A percentile compares a stretch with the other conserved stretches of the same genome.
Conservation (phyloP, 23 red algal species). For the Gracilariopsis chorda region DNA sequence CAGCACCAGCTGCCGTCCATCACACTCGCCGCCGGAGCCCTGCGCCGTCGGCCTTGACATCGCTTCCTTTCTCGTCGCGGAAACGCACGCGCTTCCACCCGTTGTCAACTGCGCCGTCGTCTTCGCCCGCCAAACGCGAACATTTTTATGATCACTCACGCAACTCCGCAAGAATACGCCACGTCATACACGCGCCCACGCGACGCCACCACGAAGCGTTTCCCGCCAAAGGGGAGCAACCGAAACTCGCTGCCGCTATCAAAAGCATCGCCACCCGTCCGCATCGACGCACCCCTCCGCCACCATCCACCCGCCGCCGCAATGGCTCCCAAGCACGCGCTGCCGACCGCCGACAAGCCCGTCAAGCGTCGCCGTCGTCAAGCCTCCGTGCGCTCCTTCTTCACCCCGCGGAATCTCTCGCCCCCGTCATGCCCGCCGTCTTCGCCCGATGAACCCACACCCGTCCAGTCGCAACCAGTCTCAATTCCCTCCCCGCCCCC, state of each 20-base stretch:
- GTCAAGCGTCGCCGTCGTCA: constrained; percentile 9
- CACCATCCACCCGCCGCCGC: not conserved
- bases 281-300: not conserved
- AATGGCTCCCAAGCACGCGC: constrained; percentile 4
- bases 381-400: constrained; percentile 7
- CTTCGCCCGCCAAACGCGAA: too few relatives aligned
- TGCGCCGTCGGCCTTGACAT: not conserved
- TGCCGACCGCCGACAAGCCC: not conserved
- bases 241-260: too few relatives aligned
- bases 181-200: too few relatives aligned
- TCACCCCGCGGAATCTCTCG: not conserved
- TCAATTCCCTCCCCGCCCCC: not conserved
- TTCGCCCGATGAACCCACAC: not conserved
- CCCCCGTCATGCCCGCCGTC: not conserved
- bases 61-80: too few relatives aligned
- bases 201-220: too few relatives aligned
- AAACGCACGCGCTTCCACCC: too few relatives aligned
- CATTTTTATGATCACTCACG: too few relatives aligned
- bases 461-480: not conserved
- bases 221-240: constrained; percentile 17
- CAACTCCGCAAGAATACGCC: too few relatives aligned
- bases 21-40: not conserved
- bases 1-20: not conserved
- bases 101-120: too few relatives aligned
- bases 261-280: too few relatives aligned